Evolutionary conservation across 73 alveolate genomes (phyloP).

Genomic region (Breviolum minutum): DNA sequence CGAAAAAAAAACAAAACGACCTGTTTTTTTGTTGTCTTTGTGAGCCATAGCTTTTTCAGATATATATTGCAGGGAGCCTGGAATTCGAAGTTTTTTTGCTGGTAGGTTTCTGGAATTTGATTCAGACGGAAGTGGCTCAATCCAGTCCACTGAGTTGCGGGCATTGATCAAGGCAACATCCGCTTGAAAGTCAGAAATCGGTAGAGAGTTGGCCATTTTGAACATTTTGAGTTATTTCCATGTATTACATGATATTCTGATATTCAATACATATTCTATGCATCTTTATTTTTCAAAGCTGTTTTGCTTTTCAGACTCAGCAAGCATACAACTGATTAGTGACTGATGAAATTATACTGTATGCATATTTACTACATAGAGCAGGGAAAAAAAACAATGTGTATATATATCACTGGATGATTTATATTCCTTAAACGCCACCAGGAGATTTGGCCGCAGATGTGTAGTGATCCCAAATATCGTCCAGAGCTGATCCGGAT

Average conservation of each 20-base stretch:
- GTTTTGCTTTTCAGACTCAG: too few relatives aligned
- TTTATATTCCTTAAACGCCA: background rate
- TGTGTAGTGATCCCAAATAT: constrained; percentile 47
- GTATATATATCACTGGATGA: background rate
- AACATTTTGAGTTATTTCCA: background rate
- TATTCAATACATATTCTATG: too few relatives aligned
- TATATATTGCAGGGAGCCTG: too few relatives aligned
- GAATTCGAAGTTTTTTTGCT: too few relatives aligned
- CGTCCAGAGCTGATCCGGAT: constrained; percentile 75
- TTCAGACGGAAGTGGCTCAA: constrained; percentile 63
- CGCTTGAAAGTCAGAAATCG: background rate
- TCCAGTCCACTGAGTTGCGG: constrained; percentile 26
- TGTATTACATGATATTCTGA: background rate
- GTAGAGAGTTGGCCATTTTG: too few relatives aligned
- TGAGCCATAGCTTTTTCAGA: too few relatives aligned
- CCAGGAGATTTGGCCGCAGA: constrained; percentile 66
- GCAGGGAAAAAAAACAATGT: background rate
- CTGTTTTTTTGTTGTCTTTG: too few relatives aligned
- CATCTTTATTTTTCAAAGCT: too few relatives aligned
- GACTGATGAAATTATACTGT: background rate
- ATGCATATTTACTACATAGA: background rate
- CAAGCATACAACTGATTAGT: too few relatives aligned
- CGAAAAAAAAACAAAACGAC: background rate
- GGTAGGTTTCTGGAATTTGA: constrained; percentile 39
- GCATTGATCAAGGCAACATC: constrained; percentile 11